These are phyloP conservation scores for Suillus placidus DNA, from an alignment of 768 basidiomycete genomes.

Conservation along the genomic window DNA sequence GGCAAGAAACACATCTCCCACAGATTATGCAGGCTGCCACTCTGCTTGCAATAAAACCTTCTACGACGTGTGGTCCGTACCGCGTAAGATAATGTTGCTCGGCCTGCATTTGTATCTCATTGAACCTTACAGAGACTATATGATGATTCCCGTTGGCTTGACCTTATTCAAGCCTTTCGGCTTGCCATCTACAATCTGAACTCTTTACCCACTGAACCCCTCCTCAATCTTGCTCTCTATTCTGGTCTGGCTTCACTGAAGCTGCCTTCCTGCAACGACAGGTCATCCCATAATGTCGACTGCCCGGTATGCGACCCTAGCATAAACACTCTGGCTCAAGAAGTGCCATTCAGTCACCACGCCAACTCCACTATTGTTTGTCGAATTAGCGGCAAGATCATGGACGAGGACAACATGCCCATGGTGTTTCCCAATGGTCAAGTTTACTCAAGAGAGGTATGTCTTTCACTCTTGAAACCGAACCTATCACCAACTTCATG, in stretches of 20 bases:
- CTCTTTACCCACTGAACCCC: slow-evolving; percentile 82
- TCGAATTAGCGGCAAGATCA: slow-evolving; percentile 85
- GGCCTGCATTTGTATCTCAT: slow-evolving; percentile 5
- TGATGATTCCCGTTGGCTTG: slow-evolving; percentile 75
- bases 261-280: slow-evolving; percentile 79
- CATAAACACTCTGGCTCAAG: slow-evolving; percentile 74
- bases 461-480: slow-evolving; percentile 25
- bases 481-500: slow-evolving; percentile 7
- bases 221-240: slow-evolving; percentile 85
- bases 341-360: slow-evolving; percentile 93
- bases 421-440: slow-evolving; percentile 89
- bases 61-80: slow-evolving; percentile 77
- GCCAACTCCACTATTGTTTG: slow-evolving; percentile 96
- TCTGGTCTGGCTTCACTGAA: slow-evolving; percentile 92
- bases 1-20: slow-evolving; percentile 78
- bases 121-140: slow-evolving; percentile 68
- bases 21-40: slow-evolving; percentile 80
- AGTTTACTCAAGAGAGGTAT: slow-evolving; percentile 91
- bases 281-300: slow-evolving; percentile 68
- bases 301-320: slow-evolving; percentile 90
- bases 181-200: slow-evolving; percentile 86
- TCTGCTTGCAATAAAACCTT: slow-evolving; percentile 73
- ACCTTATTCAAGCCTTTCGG: slow-evolving; percentile 78
- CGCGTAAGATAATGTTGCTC: slow-evolving; percentile 52
- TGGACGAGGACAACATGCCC: slow-evolving; percentile 93